Evolutionary conservation across 2,329 filamentous ascomycete species (phyloP).

Genomic region (Stachybotrys chlorohalonatus): DNA sequence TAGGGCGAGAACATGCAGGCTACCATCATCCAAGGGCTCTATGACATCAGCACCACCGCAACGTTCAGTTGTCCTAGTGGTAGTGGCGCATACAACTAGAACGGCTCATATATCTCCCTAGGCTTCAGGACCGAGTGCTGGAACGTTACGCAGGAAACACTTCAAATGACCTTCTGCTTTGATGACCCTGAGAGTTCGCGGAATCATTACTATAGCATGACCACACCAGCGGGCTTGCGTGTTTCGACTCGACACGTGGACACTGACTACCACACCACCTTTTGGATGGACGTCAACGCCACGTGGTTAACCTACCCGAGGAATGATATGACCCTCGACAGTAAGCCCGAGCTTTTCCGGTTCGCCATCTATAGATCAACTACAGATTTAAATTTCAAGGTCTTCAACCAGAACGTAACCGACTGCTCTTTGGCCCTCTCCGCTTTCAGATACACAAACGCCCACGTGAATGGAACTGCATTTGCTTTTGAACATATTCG

Average conservation of each 20-base stretch:
- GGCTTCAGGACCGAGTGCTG: constrained; percentile 4
- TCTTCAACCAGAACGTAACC: constrained; percentile 2
- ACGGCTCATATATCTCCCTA: constrained; percentile 1
- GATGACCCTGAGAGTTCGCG: too few species aligned
- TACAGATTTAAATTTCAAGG: constrained; percentile 1
- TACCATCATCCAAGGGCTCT: constrained; percentile 4
- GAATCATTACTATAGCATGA: constrained; percentile 2
- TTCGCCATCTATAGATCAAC: constrained; percentile 6
- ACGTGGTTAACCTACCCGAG: too few species aligned
- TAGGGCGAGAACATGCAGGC: too few species aligned
- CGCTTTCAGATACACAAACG: constrained; percentile 1
- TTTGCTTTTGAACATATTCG: background rate
- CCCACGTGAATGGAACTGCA: constrained; percentile 3
- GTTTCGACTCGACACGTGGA: background rate
- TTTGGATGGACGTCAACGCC: constrained; percentile 1
- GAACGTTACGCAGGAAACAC: constrained; percentile 2
- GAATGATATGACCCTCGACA: too few species aligned
- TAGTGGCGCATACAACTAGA: constrained; percentile 5
- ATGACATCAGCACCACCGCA: background rate
- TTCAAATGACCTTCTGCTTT: background rate
- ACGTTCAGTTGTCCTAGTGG: constrained; percentile 3
- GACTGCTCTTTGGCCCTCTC: constrained; percentile 2
- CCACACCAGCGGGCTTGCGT: constrained; percentile 1
- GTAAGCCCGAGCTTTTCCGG: background rate
- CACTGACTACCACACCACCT: constrained; percentile 1